Evolutionary conservation across 1,284 basidiomycete species (phyloP), one percentile per base, ranked within the genome.

Genomic region (Vanrija sp.): DNA sequence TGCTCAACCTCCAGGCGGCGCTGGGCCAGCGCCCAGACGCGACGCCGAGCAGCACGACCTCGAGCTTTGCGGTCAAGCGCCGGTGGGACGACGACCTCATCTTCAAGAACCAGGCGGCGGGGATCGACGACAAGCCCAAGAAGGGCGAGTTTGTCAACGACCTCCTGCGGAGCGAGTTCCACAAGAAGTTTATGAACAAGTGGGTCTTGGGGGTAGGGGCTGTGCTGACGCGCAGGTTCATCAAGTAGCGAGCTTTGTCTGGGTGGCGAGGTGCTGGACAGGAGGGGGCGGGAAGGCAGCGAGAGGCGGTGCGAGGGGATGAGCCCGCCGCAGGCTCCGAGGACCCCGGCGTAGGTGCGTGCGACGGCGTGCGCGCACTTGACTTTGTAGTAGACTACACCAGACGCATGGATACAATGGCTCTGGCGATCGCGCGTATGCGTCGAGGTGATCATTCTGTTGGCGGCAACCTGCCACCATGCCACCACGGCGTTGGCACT

Each of bases 21-120:
- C 80, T 96, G 2, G 89, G 89, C 3, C 85, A 86, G 52, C 74
- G 84, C 39, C 77, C 82, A 0, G 82, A 84, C 0, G 79, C 78
- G 15, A 68, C 75, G 3, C 34, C 53, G 3, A 42, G 44, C 29
- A 34, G 63, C 2, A 52, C 63, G 16, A 83, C 65, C 1, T 60
- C 66, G 1, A 61, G 64, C 19, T 96, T 97, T 69, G 83, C 89
- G 14, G 91, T 97, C 59, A 95, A 95, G 79, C 82, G 87, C 65
- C 82, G 93, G 52, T 97, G 93, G 93, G 93, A 97, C 72, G 92
- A 96, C 70, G 91, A 97, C 76, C 79, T 95, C 55, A 93, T 97
- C 68, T 97, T 97, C 83, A 96, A 96, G 80, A 96, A 96, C 73
- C 93, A 97, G 76, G 89, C 93, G 0, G 85, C 86, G 74, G 83